Conservation (phyloP, 768 basidiomycete species). For the Russula olivacea region DNA sequence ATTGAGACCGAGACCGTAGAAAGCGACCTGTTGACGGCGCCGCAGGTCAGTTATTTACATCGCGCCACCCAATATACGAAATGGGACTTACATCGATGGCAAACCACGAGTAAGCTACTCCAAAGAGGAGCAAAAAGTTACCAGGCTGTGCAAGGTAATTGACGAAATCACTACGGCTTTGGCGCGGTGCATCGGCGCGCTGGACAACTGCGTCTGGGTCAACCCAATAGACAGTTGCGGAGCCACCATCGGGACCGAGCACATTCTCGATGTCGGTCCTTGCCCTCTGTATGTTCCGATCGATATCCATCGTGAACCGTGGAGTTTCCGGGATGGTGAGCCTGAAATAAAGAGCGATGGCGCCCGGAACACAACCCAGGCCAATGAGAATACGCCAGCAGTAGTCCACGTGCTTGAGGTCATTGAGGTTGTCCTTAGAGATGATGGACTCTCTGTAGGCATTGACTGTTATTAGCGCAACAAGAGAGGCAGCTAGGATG, state of each 20-base stretch:
- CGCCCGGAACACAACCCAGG: slow-evolving; percentile 76
- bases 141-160: slow-evolving; percentile 62
- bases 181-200: slow-evolving; percentile 62
- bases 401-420: slow-evolving; percentile 60
- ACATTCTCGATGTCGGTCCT: slow-evolving; percentile 64
- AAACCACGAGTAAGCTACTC: slow-evolving; percentile 81
- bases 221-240: slow-evolving; percentile 36
- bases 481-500: slow-evolving; percentile 51
- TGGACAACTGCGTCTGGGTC: slow-evolving; percentile 55
- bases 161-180: slow-evolving; percentile 58
- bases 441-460: slow-evolving; percentile 65
- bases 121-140: slow-evolving; percentile 74
- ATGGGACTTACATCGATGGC: slow-evolving; percentile 64
- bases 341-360: slow-evolving; percentile 83
- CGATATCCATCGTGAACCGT: slow-evolving; percentile 88
- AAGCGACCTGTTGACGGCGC: slow-evolving; percentile 54
- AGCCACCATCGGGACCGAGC: slow-evolving; percentile 34
- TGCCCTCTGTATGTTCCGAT: slow-evolving; percentile 73
- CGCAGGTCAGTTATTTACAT: neutral
- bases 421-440: slow-evolving; percentile 41
- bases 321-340: slow-evolving; percentile 90
- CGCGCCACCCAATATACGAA: neutral
- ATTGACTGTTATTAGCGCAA: slow-evolving; percentile 55
- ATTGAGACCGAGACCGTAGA: slow-evolving; percentile 86
- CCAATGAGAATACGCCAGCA: slow-evolving; percentile 88